These are phyloP conservation scores for Chlamydomonas sphaeroides DNA, from an alignment of 139 green algal genomes.

Conservation along the genomic window DNA sequence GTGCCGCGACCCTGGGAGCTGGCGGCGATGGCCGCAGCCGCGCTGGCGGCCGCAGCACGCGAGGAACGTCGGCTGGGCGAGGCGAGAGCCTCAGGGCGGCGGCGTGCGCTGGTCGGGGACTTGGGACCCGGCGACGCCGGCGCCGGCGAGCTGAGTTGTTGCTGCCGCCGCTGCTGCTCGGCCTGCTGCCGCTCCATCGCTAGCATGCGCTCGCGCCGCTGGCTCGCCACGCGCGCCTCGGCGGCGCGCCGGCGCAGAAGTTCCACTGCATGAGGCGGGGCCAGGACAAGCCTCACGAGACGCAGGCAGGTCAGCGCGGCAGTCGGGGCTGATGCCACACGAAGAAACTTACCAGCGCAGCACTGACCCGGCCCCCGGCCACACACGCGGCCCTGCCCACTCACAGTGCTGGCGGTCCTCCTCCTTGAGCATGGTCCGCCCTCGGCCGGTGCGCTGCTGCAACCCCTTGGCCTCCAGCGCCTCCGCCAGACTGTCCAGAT, in stretches of 20 bases:
- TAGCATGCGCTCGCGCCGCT: neutral
- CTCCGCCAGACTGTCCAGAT: neutral
- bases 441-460: constrained; percentile 10
- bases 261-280: constrained; percentile 31
- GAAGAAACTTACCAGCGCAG: too few relatives aligned
- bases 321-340: too few relatives aligned
- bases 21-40: neutral
- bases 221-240: neutral
- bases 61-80: too few relatives aligned
- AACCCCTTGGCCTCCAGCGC: neutral
- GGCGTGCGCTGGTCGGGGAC: too few relatives aligned
- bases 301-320: too few relatives aligned
- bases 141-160: neutral
- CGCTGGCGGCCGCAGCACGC: neutral
- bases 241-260: neutral
- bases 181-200: neutral
- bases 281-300: too few relatives aligned
- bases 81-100: too few relatives aligned
- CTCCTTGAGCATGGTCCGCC: constrained; percentile 16
- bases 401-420: constrained; percentile 20
- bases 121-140: too few relatives aligned
- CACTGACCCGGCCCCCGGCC: too few relatives aligned
- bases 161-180: neutral
- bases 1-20: neutral
- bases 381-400: too few relatives aligned